Conservation (phyloP, 163 green algal genomes). For the Chlamydomonas reinhardtii region DNA sequence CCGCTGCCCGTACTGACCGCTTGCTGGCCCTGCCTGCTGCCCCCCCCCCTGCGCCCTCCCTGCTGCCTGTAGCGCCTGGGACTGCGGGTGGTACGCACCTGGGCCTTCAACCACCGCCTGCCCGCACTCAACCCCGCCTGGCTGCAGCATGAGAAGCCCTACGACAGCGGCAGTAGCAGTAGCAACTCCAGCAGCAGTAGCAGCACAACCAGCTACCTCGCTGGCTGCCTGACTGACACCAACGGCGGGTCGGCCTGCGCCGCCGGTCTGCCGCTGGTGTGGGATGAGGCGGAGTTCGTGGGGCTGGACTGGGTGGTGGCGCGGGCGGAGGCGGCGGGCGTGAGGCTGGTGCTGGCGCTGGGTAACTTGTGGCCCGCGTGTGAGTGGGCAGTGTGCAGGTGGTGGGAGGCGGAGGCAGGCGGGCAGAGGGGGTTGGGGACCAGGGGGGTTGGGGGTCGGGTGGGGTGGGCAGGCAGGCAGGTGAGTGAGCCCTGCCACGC, state of each 20-base stretch:
- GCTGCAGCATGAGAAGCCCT: neutral
- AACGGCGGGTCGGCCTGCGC: neutral
- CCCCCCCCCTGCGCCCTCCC: too few relatives aligned
- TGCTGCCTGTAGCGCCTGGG: constrained; percentile 42
- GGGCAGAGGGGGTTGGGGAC: too few relatives aligned
- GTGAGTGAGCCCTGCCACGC: too few relatives aligned
- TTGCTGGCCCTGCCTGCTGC: too few relatives aligned
- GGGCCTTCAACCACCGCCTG: constrained; percentile 60
- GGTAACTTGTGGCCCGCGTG: constrained; percentile 61
- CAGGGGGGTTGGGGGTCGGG: too few relatives aligned
- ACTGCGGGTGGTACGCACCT: constrained; percentile 53
- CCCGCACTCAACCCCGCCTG: constrained; percentile 5
- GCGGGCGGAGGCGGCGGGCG: neutral
- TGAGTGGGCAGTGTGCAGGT: neutral
- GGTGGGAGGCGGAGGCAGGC: neutral
- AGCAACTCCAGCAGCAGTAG: neutral
- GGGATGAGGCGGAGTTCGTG: constrained; percentile 47
- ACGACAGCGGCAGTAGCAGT: too few relatives aligned
- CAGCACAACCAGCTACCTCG: neutral
- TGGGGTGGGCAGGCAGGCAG: too few relatives aligned
- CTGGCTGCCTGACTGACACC: neutral
- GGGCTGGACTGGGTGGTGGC: constrained; percentile 27
- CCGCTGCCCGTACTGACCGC: too few relatives aligned
- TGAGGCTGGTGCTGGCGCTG: constrained; percentile 47
- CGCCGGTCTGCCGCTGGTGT: neutral